Evolutionary conservation across 495 filamentous ascomycete species (phyloP).

Genomic region (Lentithecium fluviatile): DNA sequence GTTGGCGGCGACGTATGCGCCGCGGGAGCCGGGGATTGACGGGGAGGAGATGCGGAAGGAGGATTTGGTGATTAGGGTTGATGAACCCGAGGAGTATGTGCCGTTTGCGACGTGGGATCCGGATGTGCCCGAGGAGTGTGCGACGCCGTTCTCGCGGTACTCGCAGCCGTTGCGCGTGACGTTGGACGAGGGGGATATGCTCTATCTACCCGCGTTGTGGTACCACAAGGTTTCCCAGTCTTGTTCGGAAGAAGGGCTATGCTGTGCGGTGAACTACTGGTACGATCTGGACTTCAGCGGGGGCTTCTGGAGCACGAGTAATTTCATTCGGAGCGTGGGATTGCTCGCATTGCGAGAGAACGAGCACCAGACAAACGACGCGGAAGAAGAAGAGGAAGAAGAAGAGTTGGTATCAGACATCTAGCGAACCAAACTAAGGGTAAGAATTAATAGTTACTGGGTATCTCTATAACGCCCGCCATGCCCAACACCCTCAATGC

Average conservation of each 20-base stretch:
- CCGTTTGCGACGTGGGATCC: constrained; percentile 74
- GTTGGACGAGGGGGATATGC: constrained; percentile 68
- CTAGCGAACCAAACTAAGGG: not conserved
- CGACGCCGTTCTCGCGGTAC: constrained; percentile 56
- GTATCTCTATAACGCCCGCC: constrained; percentile 6
- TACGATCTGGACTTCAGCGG: constrained; percentile 48
- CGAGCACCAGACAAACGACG: not conserved
- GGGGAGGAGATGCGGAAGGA: constrained; percentile 31
- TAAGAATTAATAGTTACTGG: constrained; percentile 8
- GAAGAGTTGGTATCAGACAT: not conserved
- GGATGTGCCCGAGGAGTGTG: constrained; percentile 50
- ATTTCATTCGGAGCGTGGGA: constrained; percentile 24
- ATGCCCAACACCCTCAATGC: not conserved
- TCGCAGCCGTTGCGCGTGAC: constrained; percentile 59
- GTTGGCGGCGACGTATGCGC: constrained; percentile 51
- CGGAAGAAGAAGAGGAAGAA: not conserved
- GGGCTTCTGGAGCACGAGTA: constrained; percentile 32
- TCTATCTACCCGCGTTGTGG: constrained; percentile 79
- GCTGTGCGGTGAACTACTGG: constrained; percentile 78
- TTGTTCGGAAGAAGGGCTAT: constrained; percentile 61
- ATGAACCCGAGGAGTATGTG: constrained; percentile 45
- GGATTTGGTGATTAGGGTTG: constrained; percentile 35
- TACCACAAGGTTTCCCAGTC: constrained; percentile 73
- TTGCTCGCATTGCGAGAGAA: constrained; percentile 13
- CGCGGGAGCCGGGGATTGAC: not conserved